Conservation (phyloP, 2,329 filamentous ascomycete species). For the Colletotrichum sp. region DNA sequence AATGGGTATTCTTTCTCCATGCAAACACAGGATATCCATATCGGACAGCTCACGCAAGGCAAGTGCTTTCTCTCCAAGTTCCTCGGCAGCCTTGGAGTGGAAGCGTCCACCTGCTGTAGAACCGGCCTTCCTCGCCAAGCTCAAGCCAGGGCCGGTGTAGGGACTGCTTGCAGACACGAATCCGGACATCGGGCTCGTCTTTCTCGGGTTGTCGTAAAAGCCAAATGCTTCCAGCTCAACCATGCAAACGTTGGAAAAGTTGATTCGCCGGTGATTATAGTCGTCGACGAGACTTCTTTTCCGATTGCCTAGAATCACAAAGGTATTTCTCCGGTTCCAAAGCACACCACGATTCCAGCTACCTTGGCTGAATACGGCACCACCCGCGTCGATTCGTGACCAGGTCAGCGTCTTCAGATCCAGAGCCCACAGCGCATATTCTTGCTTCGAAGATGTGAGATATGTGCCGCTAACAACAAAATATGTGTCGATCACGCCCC, state of each 20-base stretch:
- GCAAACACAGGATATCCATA: conserved; percentile 94
- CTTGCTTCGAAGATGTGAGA: conserved; percentile 95
- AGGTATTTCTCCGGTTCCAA: conserved; percentile 92
- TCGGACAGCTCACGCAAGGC: conserved; percentile 85
- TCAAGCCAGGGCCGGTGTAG: conserved; percentile 61
- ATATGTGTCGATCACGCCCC: conserved; percentile 92
- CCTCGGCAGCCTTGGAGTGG: conserved; percentile 79
- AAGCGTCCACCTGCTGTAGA: conserved; percentile 76
- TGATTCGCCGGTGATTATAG: conserved; percentile 97
- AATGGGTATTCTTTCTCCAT: conserved; percentile 89
- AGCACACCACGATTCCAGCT: conserved; percentile 97
- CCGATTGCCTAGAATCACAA: conserved; percentile 92
- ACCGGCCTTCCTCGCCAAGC: conserved; percentile 62
- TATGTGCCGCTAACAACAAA: conserved; percentile 98
- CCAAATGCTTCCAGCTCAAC: conserved; percentile 97
- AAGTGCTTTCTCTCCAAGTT: conserved; percentile 82
- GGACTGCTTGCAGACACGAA: conserved; percentile 84
- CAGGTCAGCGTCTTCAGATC: conserved; percentile 88
- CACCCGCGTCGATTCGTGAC: conserved; percentile 94
- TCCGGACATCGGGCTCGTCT: conserved; percentile 75
- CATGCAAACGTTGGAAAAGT: conserved; percentile 96
- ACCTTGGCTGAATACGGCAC: conserved; percentile 91
- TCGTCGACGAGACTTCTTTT: conserved; percentile 95
- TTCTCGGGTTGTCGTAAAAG: conserved; percentile 93
- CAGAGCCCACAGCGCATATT: conserved; percentile 95